These are phyloP conservation scores for Atalantia buxifolia DNA, from an alignment of 345 rosid species.

Conservation along the genomic window DNA sequence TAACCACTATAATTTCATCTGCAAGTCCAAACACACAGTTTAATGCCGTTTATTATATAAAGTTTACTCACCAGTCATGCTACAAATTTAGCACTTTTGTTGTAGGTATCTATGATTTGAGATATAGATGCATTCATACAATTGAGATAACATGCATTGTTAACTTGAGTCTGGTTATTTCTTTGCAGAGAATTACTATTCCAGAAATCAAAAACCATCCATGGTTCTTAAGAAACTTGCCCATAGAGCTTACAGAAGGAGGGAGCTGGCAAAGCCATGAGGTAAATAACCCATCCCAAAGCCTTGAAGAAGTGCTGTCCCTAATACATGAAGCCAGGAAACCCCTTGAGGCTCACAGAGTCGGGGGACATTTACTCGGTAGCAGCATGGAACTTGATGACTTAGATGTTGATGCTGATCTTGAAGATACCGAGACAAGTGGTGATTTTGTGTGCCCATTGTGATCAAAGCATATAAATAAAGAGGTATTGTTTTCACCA, in stretches of 20 bases:
- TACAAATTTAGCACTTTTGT: background rate
- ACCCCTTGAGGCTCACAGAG: conserved; percentile 27
- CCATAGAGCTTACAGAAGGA: conserved; percentile 54
- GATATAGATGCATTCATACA: background rate
- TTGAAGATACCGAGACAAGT: conserved; percentile 46
- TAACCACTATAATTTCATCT: background rate
- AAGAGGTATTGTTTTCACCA: conserved; percentile 6
- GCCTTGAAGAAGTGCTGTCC: conserved; percentile 48
- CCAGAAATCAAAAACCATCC: conserved; percentile 46
- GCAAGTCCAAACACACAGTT: background rate
- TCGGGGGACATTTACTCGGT: conserved; percentile 31
- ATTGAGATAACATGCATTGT: background rate
- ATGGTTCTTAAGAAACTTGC: conserved; percentile 74
- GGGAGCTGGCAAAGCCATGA: conserved; percentile 53
- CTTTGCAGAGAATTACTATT: conserved; percentile 36
- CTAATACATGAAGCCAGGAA: conserved; percentile 59
- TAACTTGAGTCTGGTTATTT: background rate
- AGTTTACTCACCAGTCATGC: background rate
- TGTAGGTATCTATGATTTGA: background rate
- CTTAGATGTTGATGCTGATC: conserved; percentile 44
- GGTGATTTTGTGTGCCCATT: conserved; percentile 55
- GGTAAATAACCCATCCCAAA: conserved; percentile 57
- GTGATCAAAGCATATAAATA: conserved; percentile 19
- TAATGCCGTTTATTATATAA: background rate
- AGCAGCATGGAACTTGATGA: conserved; percentile 69